Evolutionary conservation across 2,329 filamentous ascomycete species (phyloP), one percentile per base, ranked within the genome.

Genomic region (Fusarium buxicola): DNA sequence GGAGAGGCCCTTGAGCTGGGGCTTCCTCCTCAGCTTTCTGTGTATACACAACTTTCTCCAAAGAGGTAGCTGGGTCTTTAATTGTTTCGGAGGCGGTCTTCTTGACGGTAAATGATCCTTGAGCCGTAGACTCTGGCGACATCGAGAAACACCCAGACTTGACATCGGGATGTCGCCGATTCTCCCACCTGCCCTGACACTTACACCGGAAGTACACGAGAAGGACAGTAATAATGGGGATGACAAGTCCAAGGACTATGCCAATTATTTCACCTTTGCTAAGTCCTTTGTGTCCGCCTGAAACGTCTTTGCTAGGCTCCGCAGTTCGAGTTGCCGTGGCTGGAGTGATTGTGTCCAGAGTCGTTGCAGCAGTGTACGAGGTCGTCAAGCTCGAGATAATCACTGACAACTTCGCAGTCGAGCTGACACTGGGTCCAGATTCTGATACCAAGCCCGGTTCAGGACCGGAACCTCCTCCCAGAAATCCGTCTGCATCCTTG

Each of bases 401-500:
- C 2, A 18, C 44, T 2, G 21, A 5, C 2, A 38, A 0, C 4
- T 0, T 8, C 13, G 15, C 5, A 8, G 27, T 27, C 2, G 43
- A 38, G n/a, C 11, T 18, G 7, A 11, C 24, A 36, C 8, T 38
- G 3, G 27, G 12, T 2, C 7, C 2, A 10, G 31, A 16, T 12
- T 7, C 18, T 3, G 32, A n/a, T n/a, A n/a, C n/a, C n/a, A n/a
- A 2, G 3, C 15, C 6, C 2, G 38, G 4, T 2, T 6, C 21
- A 8, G 58, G 48, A 3, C 9, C 18, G 11, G 48, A 24, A 2
- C 1, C 8, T 2, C 27, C 40, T 5, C 40, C 45, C 1, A 61
- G 24, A 2, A 71, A 64, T 0, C 15, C 7, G 1, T 44, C 43
- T 0, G 44, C 45, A 7, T 58, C 24, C 12, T 24, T 41, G 12